Conservation (phyloP, 208 protist species). For the Histomonas meleagridis region DNA sequence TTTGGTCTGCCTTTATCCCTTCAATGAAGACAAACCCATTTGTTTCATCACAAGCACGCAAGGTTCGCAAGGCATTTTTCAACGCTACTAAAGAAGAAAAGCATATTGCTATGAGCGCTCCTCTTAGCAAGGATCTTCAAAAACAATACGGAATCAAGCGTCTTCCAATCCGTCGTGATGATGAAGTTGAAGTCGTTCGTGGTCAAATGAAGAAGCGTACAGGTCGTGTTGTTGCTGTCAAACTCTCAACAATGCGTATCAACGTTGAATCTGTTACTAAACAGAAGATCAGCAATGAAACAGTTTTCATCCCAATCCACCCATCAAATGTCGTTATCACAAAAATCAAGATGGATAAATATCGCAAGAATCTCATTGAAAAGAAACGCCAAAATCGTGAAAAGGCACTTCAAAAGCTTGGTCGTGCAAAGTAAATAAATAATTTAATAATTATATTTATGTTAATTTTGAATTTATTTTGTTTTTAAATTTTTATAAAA, state of each 20-base stretch:
- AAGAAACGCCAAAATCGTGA: background rate
- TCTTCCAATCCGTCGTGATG: background rate
- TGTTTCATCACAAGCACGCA: background rate
- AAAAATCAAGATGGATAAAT: slow-evolving; percentile 89
- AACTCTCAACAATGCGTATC: background rate
- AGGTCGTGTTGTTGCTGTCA: background rate
- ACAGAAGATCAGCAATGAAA: background rate
- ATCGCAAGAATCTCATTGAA: slow-evolving; percentile 85
- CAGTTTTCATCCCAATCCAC: slow-evolving; percentile 64
- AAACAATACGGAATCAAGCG: background rate
- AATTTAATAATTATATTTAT: background rate
- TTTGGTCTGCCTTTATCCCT: too few species aligned
- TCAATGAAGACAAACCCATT: slow-evolving; percentile 34
- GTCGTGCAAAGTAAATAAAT: background rate
- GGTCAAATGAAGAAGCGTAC: background rate
- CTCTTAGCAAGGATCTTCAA: background rate
- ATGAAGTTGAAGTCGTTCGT: background rate
- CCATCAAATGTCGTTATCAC: slow-evolving; percentile 94
- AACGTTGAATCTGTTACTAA: background rate
- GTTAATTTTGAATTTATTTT: background rate
- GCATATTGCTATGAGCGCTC: background rate
- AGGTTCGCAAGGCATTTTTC: background rate
- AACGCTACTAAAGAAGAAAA: slow-evolving; percentile 10
- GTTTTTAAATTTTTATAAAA: background rate
- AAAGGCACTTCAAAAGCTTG: background rate